phyloP scores from a whole-genome alignment of 2,329 filamentous ascomycete genomes.

The Aspergillus caelatus region DNA sequence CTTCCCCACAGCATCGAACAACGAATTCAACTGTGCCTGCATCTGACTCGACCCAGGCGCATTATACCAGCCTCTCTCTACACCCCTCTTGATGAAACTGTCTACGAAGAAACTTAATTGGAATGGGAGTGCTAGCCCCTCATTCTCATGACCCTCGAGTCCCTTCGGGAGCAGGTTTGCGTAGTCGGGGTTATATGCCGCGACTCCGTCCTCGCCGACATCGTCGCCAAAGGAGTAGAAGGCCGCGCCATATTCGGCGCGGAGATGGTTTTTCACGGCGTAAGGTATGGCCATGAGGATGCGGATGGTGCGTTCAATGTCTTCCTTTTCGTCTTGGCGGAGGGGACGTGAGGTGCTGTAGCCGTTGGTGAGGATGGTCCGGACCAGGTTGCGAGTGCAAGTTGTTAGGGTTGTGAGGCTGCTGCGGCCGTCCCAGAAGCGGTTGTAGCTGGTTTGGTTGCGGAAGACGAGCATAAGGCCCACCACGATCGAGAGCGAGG shows the following conservation, averaged over 20 bases:
- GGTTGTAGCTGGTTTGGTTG: slow-evolving; percentile 65
- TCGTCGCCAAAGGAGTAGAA: slow-evolving; percentile 36
- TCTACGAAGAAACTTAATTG: slow-evolving; percentile 64
- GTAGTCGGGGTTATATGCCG: slow-evolving; percentile 51
- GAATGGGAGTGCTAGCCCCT: slow-evolving; percentile 62
- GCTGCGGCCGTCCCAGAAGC: slow-evolving; percentile 65
- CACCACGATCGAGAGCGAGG: slow-evolving; percentile 66
- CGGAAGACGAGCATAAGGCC: slow-evolving; percentile 70
- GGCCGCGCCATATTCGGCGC: slow-evolving; percentile 62
- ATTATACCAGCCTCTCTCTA: slow-evolving; percentile 61
- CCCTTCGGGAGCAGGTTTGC: slow-evolving; percentile 53
- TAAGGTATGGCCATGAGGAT: slow-evolving; percentile 65
- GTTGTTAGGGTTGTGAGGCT: slow-evolving; percentile 61
- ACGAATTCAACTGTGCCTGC: slow-evolving; percentile 58
- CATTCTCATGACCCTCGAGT: slow-evolving; percentile 58
- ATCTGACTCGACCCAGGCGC: slow-evolving; percentile 62
- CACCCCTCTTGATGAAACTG: slow-evolving; percentile 60
- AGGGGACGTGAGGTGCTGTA: slow-evolving; percentile 36
- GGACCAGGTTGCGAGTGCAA: slow-evolving; percentile 61
- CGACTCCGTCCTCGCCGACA: slow-evolving; percentile 30
- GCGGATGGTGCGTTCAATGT: slow-evolving; percentile 62
- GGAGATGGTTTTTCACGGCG: slow-evolving; percentile 66
- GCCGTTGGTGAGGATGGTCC: slow-evolving; percentile 57
- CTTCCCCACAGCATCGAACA: slow-evolving; percentile 61
- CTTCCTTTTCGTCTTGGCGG: slow-evolving; percentile 50